Percentiles rank a stretch among this genome's conserved stretches.
Evolutionary conservation across 192 early-diverging fungal species (phyloP).

Genomic region (Mortierella hygrophila): DNA sequence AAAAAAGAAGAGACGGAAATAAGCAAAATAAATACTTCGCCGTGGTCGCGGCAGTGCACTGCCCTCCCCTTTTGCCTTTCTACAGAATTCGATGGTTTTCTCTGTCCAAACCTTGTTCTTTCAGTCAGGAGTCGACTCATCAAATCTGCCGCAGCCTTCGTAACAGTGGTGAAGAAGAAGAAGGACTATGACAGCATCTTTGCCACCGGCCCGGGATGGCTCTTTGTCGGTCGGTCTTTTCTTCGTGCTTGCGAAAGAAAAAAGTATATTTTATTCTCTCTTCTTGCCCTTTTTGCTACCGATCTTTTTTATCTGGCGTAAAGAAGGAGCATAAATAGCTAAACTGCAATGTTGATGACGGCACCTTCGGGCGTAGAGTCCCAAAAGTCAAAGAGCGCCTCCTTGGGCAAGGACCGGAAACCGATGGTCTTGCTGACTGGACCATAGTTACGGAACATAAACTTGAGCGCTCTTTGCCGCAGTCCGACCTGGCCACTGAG

Average conservation of each 20-base stretch:
- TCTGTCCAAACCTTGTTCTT: not conserved
- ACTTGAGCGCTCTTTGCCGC: constrained; percentile 61
- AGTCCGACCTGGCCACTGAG: constrained; percentile 66
- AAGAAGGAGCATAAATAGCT: not conserved
- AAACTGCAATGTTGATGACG: constrained; percentile 52
- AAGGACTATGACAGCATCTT: not conserved
- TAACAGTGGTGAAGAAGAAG: not conserved
- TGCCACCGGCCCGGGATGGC: not conserved
- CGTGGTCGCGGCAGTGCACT: not conserved
- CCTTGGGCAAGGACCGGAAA: constrained; percentile 65
- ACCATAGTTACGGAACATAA: constrained; percentile 73
- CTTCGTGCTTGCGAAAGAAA: not conserved
- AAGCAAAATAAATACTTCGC: constrained; percentile 6
- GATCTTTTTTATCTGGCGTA: not conserved
- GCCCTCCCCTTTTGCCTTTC: not conserved
- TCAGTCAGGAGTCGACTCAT: not conserved
- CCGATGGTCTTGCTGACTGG: constrained; percentile 67
- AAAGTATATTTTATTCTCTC: not conserved
- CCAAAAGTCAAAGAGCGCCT: constrained; percentile 70
- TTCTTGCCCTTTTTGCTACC: not conserved
- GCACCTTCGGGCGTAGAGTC: constrained; percentile 67
- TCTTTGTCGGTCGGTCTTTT: not conserved
- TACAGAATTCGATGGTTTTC: not conserved
- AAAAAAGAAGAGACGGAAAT: not conserved
- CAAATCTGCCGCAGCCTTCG: not conserved